A percentile compares a stretch with the other conserved stretches of the same genome.
phyloP scores from a whole-genome alignment of 139 green algal genomes.

The Tetraselmis chui region DNA sequence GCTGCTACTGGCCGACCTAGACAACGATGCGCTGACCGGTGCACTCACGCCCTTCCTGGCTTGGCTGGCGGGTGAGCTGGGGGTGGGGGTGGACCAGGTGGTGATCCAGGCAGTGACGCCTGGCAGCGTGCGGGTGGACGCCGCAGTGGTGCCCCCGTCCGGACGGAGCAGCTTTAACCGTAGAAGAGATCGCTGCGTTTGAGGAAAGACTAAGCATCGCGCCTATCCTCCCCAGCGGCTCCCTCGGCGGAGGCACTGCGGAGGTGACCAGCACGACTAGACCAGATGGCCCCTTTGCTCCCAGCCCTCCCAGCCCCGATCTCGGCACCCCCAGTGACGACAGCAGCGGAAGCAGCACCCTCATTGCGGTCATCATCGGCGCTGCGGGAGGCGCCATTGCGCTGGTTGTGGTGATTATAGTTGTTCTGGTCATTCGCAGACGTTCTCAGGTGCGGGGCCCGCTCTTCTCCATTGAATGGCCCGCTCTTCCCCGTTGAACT shows the following conservation, averaged over 20 bases:
- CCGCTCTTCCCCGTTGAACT: no score
- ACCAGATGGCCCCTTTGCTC: no score
- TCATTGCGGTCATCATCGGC: background rate
- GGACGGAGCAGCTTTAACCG: background rate
- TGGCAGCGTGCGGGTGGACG: background rate
- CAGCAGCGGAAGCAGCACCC: background rate
- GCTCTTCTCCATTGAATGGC: no score
- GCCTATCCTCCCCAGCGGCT: background rate
- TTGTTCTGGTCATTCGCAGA: background rate
- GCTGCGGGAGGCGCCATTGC: background rate
- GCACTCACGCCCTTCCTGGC: background rate
- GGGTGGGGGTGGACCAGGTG: background rate
- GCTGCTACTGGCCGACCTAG: background rate
- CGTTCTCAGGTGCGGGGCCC: background rate
- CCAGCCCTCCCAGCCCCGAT: background rate
- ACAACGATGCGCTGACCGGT: background rate
- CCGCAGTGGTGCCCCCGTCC: background rate
- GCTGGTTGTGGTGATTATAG: background rate
- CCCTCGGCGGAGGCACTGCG: background rate
- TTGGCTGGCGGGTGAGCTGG: background rate
- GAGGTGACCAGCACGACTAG: background rate
- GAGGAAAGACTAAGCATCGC: background rate
- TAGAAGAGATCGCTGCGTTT: background rate
- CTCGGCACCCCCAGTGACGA: background rate
- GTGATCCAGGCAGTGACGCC: background rate